Evolutionary conservation across 805 yeast genomes (phyloP), one percentile per base, ranked within the genome.

Genomic region (Dipodascopsis uninucleata): DNA sequence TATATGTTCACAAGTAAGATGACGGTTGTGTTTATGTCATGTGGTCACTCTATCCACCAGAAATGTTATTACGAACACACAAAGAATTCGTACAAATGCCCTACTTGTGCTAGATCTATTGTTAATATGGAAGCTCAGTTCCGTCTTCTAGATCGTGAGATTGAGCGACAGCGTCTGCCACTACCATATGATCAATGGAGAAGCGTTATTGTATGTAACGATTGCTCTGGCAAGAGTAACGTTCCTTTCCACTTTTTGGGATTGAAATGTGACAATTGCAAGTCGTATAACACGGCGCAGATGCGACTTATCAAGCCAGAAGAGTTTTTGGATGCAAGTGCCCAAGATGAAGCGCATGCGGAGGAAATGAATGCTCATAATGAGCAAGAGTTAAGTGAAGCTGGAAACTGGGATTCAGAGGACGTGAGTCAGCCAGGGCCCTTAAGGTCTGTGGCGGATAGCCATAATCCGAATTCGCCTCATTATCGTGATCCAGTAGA

Each of bases 21-120:
- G 60, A 81, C 87, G 8, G 95, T 88, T 33, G 95, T 87, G 17
- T 88, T 89, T 62, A 87, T 89, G 96, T 70, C 72, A 3, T 89
- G 97, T 66, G 96, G 97, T 1, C 97, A 89, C 65, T 85, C 95
- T 29, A 89, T 89, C 47, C 97, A 89, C 66, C 86, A 87, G 62
- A 59, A 64, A 22, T 89, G 97, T 63, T 88, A 79, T 62, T 81
- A 81, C 50, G 90, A 85, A 53, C 80, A 83, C 61, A 77, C 85
- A n/a, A 75, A 79, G 55, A 49, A 45, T 61, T 78, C 85, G 12
- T 89, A 87, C 71, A 85, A 86, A 62, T 89, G 97, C 63, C 97
- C 97, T 1, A 74, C 85, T 2, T 89, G 97, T 61, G 81, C 86
- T 43, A 79, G 84, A 55, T 82, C 96, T 0, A 78, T 90, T 40